Conservation (phyloP, 2,329 filamentous ascomycete genomes). For the Neofusicoccum ribis region DNA sequence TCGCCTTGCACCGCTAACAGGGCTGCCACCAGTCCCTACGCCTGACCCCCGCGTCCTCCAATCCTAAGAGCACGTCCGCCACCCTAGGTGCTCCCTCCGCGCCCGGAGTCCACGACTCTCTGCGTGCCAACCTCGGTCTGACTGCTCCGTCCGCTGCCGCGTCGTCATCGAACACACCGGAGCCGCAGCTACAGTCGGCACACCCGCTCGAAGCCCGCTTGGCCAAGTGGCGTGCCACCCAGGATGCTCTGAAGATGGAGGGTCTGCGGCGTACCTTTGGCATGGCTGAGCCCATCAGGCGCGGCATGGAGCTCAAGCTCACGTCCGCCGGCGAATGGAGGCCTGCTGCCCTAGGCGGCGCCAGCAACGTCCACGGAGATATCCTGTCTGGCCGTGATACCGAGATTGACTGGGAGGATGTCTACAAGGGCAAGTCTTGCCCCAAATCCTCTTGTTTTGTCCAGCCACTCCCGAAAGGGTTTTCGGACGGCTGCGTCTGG, state of each 20-base stretch:
- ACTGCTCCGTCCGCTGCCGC: constrained; percentile 39
- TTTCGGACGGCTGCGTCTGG: neutral
- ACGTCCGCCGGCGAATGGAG: constrained; percentile 77
- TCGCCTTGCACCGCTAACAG: neutral
- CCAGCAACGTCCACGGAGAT: constrained; percentile 79
- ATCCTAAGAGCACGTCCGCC: constrained; percentile 59
- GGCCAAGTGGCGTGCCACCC: constrained; percentile 84
- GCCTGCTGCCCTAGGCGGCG: constrained; percentile 67
- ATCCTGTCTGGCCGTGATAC: constrained; percentile 79
- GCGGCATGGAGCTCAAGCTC: constrained; percentile 95
- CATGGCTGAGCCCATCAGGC: constrained; percentile 85
- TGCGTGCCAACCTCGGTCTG: constrained; percentile 77
- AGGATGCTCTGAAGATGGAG: constrained; percentile 86
- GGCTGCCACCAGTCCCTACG: constrained; percentile 61
- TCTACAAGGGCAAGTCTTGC: constrained; percentile 67
- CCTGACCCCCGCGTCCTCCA: constrained; percentile 71
- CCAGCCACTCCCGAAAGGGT: neutral
- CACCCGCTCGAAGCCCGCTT: constrained; percentile 94
- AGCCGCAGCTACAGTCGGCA: constrained; percentile 57
- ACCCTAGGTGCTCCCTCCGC: constrained; percentile 75
- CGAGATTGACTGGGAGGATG: constrained; percentile 87
- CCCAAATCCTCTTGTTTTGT: constrained; percentile 21
- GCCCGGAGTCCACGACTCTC: constrained; percentile 88
- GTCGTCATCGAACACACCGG: constrained; percentile 24
- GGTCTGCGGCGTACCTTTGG: constrained; percentile 83